A percentile compares a stretch with the other conserved stretches of the same genome.
phyloP scores from a whole-genome alignment of 257 asterid species.

The Solanum okadae region DNA sequence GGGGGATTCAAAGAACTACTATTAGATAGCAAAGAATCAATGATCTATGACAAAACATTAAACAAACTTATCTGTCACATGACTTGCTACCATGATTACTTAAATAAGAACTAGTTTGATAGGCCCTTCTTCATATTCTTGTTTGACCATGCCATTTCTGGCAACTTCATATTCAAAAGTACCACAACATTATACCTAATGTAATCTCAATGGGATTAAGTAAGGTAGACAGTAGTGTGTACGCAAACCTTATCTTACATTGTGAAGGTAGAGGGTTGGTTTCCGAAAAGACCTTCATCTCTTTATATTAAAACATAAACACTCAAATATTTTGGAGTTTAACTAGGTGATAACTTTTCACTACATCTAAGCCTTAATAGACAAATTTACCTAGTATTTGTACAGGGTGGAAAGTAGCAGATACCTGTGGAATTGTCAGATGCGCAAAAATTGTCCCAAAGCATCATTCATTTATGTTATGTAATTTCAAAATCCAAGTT shows the following conservation, averaged over 20 bases:
- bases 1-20: not conserved
- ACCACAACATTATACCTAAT: fast-evolving
- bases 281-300: not conserved
- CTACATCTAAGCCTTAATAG: not conserved
- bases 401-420: not conserved
- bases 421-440: not conserved
- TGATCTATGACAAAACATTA: not conserved
- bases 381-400: not conserved
- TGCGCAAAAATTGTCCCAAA: no score
- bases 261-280: not conserved
- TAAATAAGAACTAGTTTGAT: not conserved
- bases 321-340: not conserved
- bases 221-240: not conserved
- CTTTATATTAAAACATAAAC: not conserved
- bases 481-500: not conserved
- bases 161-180: not conserved
- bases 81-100: not conserved
- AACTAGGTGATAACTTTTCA: not conserved
- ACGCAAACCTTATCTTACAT: not conserved
- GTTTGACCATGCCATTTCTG: not conserved
- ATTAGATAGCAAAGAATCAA: not conserved
- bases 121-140: not conserved
- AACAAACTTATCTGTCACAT: not conserved
- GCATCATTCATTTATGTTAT: not conserved
- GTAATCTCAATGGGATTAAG: not conserved